These are phyloP conservation scores for Tolypocladium album DNA, from an alignment of 2,329 filamentous ascomycete species.

Conservation along the genomic window DNA sequence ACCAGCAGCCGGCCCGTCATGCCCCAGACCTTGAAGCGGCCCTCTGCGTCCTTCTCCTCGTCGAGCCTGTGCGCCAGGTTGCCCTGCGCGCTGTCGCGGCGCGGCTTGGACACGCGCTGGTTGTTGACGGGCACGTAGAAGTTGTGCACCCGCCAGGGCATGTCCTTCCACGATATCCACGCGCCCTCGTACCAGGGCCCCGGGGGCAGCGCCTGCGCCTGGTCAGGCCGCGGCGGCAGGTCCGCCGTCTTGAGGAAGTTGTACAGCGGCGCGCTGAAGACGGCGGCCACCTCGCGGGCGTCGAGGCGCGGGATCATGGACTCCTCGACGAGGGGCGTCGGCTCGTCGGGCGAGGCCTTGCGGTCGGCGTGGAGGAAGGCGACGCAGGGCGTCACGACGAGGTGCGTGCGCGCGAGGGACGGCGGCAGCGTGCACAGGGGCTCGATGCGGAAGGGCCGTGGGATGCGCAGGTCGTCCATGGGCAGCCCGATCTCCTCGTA, in stretches of 20 bases:
- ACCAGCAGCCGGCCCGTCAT: conserved; percentile 90
- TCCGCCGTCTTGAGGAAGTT: conserved; percentile 62
- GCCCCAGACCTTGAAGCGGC: conserved; percentile 78
- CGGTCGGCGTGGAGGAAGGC: conserved; percentile 62
- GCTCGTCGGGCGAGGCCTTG: conserved; percentile 15
- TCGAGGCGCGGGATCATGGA: conserved; percentile 71
- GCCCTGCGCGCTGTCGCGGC: conserved; percentile 28
- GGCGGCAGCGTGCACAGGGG: conserved; percentile 77
- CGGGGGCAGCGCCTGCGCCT: conserved; percentile 24
- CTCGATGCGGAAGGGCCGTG: conserved; percentile 72
- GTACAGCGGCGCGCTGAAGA: conserved; percentile 82
- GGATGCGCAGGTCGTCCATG: conserved; percentile 55
- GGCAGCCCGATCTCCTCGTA: conserved; percentile 90
- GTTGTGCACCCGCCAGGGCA: conserved; percentile 78
- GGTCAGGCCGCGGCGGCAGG: conserved; percentile 31
- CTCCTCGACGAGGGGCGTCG: conserved; percentile 46
- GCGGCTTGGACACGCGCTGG: conserved; percentile 55
- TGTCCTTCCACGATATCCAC: conserved; percentile 72
- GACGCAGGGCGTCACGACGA: conserved; percentile 66
- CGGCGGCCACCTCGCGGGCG: conserved; percentile 82
- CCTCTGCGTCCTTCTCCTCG: conserved; percentile 32
- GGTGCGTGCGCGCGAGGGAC: conserved; percentile 60
- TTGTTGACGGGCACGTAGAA: conserved; percentile 77
- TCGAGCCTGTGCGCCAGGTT: conserved; percentile 32
- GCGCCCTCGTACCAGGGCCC: conserved; percentile 75